Conservation (phyloP, 176 grass and related monocot genomes). For the Phyllostachys edulis region DNA sequence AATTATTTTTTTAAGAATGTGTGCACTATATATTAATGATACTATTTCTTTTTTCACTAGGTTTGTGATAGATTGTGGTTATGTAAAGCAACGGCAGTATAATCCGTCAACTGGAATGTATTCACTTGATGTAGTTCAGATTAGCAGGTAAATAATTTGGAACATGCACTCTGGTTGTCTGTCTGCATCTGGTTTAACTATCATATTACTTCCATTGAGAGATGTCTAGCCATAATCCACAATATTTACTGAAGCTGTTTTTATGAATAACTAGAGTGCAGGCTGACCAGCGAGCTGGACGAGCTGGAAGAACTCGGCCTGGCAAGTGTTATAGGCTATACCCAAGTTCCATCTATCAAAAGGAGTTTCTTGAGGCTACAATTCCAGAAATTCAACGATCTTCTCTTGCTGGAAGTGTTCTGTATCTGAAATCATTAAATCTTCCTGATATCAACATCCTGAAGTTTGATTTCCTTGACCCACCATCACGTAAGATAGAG, state of each 20-base stretch:
- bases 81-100: conserved; percentile 93
- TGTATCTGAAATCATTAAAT: conserved; percentile 87
- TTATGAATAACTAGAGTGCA: conserved; percentile 68
- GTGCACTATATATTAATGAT: background rate
- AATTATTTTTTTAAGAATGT: background rate
- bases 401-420: conserved; percentile 84
- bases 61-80: conserved; percentile 92
- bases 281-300: conserved; percentile 89
- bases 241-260: conserved; percentile 9
- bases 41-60: conserved; percentile 46
- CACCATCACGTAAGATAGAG: conserved; percentile 90
- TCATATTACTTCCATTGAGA: background rate
- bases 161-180: background rate
- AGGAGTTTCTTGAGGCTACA: conserved; percentile 86
- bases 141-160: conserved; percentile 71
- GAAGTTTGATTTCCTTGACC: conserved; percentile 97
- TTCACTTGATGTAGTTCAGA: conserved; percentile 95
- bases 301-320: conserved; percentile 94
- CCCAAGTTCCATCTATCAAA: conserved; percentile 62
- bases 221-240: background rate
- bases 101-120: conserved; percentile 96
- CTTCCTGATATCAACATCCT: conserved; percentile 88
- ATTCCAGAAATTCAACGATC: conserved; percentile 91
- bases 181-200: background rate
- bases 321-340: conserved; percentile 93